Percentiles rank a stretch among this genome's conserved stretches.
Conservation (phyloP, 352 stramenopile genomes). For the Phytopythium boreale region DNA sequence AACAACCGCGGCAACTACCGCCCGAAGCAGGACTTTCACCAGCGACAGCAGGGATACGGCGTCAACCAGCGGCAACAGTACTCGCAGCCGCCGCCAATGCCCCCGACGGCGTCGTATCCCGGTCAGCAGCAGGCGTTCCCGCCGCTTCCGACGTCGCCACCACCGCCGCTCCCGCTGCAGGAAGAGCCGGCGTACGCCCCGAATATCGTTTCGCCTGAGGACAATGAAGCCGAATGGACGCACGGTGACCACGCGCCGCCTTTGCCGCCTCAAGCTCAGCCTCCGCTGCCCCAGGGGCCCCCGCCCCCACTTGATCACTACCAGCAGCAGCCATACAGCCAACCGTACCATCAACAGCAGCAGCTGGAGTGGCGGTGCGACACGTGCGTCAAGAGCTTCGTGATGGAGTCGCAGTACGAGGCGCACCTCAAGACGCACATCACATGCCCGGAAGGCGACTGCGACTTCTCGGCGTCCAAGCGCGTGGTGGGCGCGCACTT, state of each 20-base stretch:
- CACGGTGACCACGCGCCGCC: conserved; percentile 8
- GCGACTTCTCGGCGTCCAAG: conserved; percentile 72
- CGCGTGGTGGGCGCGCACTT: conserved; percentile 70
- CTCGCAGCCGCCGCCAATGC: not conserved
- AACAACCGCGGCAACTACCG: not conserved
- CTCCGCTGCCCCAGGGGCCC: conserved; percentile 15
- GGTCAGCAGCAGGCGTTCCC: conserved; percentile 13
- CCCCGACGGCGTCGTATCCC: conserved; percentile 3
- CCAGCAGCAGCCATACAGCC: conserved; percentile 8
- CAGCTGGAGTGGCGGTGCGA: conserved; percentile 48
- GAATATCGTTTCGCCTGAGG: conserved; percentile 2
- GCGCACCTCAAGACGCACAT: conserved; percentile 76
- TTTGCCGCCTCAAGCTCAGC: conserved; percentile 14
- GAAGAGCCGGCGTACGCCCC: not conserved
- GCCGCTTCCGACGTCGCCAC: not conserved
- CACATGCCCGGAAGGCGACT: conserved; percentile 45
- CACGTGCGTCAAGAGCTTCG: conserved; percentile 70
- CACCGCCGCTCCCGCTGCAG: not conserved
- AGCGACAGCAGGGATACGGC: not conserved
- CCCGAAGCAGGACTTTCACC: conserved; percentile 4
- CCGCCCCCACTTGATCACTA: conserved; percentile 19
- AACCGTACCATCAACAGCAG: conserved; percentile 8
- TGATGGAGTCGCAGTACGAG: conserved; percentile 62
- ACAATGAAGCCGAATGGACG: conserved; percentile 4
- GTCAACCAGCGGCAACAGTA: conserved; percentile 11